Conservation (phyloP, 441 rosid species). For the Erysimum pusillum region DNA sequence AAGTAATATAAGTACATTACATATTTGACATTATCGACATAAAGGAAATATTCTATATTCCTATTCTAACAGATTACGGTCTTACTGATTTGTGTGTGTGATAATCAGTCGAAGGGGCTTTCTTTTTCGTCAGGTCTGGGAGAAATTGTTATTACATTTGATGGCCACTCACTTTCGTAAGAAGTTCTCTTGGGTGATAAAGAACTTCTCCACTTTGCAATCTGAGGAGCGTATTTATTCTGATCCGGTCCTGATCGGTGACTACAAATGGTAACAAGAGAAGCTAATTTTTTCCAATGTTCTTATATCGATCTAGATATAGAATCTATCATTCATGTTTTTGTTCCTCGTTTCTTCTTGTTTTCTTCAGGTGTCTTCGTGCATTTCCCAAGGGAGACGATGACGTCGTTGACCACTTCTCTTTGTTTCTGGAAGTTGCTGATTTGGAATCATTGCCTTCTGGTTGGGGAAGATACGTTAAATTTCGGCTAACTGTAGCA, state of each 20-base stretch:
- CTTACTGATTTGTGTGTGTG: too few relatives aligned
- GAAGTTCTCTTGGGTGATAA: slow-evolving; percentile 65
- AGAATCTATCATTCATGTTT: background rate
- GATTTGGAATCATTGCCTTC: background rate
- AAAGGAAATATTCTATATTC: too few relatives aligned
- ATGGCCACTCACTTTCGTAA: background rate
- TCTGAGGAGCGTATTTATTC: slow-evolving; percentile 55
- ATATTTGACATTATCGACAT: too few relatives aligned
- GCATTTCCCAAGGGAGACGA: background rate
- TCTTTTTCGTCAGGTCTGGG: too few relatives aligned
- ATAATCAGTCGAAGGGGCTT: background rate
- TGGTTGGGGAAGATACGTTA: slow-evolving; percentile 1
- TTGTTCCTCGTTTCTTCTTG: background rate
- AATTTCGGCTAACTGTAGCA: background rate
- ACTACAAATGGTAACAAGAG: slow-evolving; percentile 57
- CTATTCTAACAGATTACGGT: too few relatives aligned
- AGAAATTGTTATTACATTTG: too few relatives aligned
- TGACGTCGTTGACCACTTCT: background rate
- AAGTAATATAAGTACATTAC: too few relatives aligned
- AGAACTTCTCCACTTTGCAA: slow-evolving; percentile 60
- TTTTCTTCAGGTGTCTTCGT: slow-evolving; percentile 4
- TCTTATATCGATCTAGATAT: background rate
- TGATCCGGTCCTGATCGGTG: slow-evolving; percentile 53
- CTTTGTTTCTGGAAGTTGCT: background rate
- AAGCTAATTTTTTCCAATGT: background rate